These are phyloP conservation scores for Boletus holoroseus DNA, from an alignment of 1,284 basidiomycete species.

Conservation along the genomic window DNA sequence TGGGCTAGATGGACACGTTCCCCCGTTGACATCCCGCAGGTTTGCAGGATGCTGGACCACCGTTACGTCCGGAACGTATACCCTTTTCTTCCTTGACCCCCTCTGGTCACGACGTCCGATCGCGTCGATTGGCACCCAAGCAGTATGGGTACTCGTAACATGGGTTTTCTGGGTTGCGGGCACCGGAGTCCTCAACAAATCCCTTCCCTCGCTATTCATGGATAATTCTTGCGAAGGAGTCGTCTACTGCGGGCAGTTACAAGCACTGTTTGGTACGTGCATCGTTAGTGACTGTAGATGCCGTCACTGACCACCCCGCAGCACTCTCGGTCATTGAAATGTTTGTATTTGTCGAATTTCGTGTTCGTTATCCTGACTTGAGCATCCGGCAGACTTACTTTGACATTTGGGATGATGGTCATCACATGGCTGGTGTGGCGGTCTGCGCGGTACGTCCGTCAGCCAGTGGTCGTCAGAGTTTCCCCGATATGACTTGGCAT, in stretches of 20 bases:
- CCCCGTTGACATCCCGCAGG: conserved; percentile 32
- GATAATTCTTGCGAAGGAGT: conserved; percentile 36
- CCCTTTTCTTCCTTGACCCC: conserved; percentile 53
- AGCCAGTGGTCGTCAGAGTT: conserved; percentile 29
- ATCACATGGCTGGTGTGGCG: conserved; percentile 48
- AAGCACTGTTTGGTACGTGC: conserved; percentile 43
- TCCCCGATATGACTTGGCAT: conserved; percentile 20
- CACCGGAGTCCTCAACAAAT: conserved; percentile 43
- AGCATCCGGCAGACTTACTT: conserved; percentile 32
- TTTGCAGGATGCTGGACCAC: conserved; percentile 55
- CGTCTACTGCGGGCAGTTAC: conserved; percentile 52
- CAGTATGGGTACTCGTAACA: conserved; percentile 49
- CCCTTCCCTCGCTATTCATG: conserved; percentile 40
- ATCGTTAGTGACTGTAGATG: background rate
- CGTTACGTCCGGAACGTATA: conserved; percentile 45
- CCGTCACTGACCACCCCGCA: conserved; percentile 22
- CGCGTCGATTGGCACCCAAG: conserved; percentile 52
- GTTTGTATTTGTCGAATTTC: conserved; percentile 31
- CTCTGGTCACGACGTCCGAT: conserved; percentile 46
- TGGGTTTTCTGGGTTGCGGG: conserved; percentile 55
- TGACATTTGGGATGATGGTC: conserved; percentile 42
- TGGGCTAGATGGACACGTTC: background rate
- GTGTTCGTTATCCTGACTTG: conserved; percentile 6
- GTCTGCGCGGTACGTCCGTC: conserved; percentile 36
- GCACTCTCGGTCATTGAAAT: conserved; percentile 43